A percentile compares a stretch with the other conserved stretches of the same genome.
phyloP scores from a whole-genome alignment of 805 yeast species.

The Starmerella roubikii region DNA sequence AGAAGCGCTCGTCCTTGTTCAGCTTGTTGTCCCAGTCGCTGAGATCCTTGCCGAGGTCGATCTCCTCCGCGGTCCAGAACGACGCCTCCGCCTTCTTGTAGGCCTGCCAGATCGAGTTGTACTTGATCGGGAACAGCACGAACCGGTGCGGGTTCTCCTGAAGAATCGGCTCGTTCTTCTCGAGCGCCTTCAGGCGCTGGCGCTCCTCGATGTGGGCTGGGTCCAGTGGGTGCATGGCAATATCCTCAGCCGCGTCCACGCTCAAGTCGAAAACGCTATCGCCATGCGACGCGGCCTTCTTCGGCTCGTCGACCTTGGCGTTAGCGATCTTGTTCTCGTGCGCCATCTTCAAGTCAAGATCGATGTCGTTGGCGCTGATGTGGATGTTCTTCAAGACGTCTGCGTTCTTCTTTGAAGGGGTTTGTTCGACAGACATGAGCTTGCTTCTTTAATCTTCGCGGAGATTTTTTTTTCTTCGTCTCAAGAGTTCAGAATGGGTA shows the following conservation, averaged over 20 bases:
- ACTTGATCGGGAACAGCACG: constrained; percentile 90
- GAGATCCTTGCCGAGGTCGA: constrained; percentile 82
- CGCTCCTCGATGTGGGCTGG: constrained; percentile 23
- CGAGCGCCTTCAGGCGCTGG: constrained; percentile 47
- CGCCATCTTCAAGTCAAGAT: constrained; percentile 15
- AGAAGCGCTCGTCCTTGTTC: constrained; percentile 84
- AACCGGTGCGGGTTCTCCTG: constrained; percentile 75
- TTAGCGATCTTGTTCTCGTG: constrained; percentile 6
- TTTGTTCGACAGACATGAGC: constrained; percentile 29
- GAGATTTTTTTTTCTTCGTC: constrained; percentile 7
- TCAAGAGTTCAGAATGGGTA: not conserved
- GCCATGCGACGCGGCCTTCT: constrained; percentile 6
- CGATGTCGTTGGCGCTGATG: constrained; percentile 25
- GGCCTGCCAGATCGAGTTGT: constrained; percentile 97
- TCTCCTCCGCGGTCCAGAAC: constrained; percentile 99
- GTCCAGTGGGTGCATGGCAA: constrained; percentile 17
- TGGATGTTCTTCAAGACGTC: constrained; percentile 41
- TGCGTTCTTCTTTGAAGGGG: constrained; percentile 59
- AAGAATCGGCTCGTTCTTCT: constrained; percentile 80
- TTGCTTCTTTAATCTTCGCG: too few species aligned
- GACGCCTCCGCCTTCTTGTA: constrained; percentile 99
- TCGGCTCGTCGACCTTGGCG: constrained; percentile 31
- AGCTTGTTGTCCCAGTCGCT: constrained; percentile 85
- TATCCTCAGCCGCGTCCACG: constrained; percentile 8
- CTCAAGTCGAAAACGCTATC: constrained; percentile 16